Percentiles rank a stretch among this genome's conserved stretches.
phyloP scores from a whole-genome alignment of 1,139 yeast genomes.

The Hemisphaericaspora xylanilytica region DNA sequence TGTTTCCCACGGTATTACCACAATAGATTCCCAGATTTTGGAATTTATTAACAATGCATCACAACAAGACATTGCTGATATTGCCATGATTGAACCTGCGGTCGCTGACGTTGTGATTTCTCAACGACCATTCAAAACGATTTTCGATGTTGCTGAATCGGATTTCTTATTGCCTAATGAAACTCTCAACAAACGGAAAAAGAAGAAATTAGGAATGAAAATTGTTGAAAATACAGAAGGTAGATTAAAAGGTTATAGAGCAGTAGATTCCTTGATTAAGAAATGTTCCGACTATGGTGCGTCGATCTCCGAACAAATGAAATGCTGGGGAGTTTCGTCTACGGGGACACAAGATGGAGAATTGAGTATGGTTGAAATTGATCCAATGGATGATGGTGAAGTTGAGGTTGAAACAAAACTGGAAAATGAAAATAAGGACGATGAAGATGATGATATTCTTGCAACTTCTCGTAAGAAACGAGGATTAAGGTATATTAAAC shows the following conservation, averaged over 20 bases:
- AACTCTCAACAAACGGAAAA: constrained; percentile 30
- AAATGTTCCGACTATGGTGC: constrained; percentile 80
- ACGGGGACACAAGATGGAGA: constrained; percentile 62
- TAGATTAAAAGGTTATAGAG: constrained; percentile 83
- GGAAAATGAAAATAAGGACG: constrained; percentile 23
- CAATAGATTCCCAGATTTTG: constrained; percentile 62
- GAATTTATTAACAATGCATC: constrained; percentile 79
- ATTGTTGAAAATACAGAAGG: constrained; percentile 68
- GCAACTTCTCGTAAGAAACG: constrained; percentile 21
- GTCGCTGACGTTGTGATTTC: constrained; percentile 61
- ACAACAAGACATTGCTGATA: constrained; percentile 72
- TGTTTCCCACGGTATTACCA: constrained; percentile 42
- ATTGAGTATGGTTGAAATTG: constrained; percentile 50
- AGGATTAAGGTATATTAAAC: constrained; percentile 53
- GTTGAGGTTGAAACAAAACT: constrained; percentile 20
- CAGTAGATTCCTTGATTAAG: constrained; percentile 86
- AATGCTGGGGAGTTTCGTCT: constrained; percentile 80
- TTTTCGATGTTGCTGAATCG: constrained; percentile 56
- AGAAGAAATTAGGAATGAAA: constrained; percentile 69
- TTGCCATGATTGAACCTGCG: constrained; percentile 68
- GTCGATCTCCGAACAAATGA: constrained; percentile 67
- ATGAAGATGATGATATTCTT: constrained; percentile 35
- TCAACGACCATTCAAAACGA: constrained; percentile 64
- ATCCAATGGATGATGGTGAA: constrained; percentile 33
- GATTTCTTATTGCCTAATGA: constrained; percentile 37